Conservation (phyloP, 768 basidiomycete species). For the Collybia mongolica region DNA sequence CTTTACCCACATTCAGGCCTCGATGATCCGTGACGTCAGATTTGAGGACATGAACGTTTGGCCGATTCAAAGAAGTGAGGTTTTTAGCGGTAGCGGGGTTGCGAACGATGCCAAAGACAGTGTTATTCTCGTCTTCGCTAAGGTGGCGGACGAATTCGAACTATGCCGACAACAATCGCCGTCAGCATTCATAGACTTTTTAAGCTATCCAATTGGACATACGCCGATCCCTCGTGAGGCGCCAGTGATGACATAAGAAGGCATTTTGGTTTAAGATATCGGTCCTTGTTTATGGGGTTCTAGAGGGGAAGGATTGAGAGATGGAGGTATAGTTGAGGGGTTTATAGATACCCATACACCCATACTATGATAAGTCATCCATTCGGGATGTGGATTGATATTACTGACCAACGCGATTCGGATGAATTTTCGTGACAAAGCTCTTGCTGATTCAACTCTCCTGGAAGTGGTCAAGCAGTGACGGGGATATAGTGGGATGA, state of each 20-base stretch:
- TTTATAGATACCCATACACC: too few relatives aligned
- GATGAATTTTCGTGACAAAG: too few relatives aligned
- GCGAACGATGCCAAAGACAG: constrained; percentile 12
- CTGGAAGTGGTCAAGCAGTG: too few relatives aligned
- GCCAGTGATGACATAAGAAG: constrained; percentile 9
- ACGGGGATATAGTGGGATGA: too few relatives aligned
- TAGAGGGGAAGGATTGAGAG: too few relatives aligned
- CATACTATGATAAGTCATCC: too few relatives aligned
- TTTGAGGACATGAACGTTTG: constrained; percentile 31
- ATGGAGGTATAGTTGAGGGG: too few relatives aligned
- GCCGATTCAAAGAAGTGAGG: constrained; percentile 3
- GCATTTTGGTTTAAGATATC: constrained; percentile 3
- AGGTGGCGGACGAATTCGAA: constrained; percentile 7
- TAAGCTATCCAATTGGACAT: not conserved
- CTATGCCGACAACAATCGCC: not conserved
- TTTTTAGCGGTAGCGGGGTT: not conserved
- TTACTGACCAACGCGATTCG: too few relatives aligned
- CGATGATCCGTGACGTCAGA: constrained; percentile 31
- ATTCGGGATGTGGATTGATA: too few relatives aligned
- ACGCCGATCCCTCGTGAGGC: constrained; percentile 12
- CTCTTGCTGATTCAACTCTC: too few relatives aligned
- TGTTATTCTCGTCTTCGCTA: not conserved
- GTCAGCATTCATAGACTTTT: not conserved
- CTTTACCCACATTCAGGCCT: constrained; percentile 23
- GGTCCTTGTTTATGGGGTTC: too few relatives aligned